Percentiles rank a stretch among this genome's conserved stretches.
Evolutionary conservation across 208 protist species (phyloP).

Genomic region (Leishmania mexicana): DNA sequence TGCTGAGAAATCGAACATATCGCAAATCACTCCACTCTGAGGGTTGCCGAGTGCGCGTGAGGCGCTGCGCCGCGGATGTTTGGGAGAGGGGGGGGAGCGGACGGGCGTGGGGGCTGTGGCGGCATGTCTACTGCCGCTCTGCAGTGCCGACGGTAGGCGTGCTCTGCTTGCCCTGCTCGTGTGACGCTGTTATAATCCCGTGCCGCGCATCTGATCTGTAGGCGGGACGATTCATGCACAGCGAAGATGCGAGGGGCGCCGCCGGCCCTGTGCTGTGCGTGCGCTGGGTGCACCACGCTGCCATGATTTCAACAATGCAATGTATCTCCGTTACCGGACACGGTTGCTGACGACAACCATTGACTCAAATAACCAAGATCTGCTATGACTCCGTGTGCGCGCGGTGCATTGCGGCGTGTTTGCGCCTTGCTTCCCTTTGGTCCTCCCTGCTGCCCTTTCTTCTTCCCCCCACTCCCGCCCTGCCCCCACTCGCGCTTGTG

Average conservation of each 20-base stretch:
- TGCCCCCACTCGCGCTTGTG: not conserved
- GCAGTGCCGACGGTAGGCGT: conserved; percentile 29
- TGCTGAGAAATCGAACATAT: conserved; percentile 40
- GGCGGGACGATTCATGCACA: conserved; percentile 55
- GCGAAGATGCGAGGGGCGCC: conserved; percentile 29
- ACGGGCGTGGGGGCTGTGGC: not conserved
- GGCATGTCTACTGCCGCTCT: not conserved
- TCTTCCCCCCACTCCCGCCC: not conserved
- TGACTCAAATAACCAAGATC: conserved; percentile 78
- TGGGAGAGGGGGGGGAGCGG: no score
- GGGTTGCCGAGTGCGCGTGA: not conserved
- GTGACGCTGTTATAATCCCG: conserved; percentile 35
- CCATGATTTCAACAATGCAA: conserved; percentile 21
- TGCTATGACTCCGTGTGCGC: conserved; percentile 51
- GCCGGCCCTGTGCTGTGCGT: not conserved
- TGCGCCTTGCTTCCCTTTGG: not conserved
- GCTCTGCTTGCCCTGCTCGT: not conserved
- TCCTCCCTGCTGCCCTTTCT: not conserved
- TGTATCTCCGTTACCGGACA: conserved; percentile 54
- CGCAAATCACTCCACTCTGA: conserved; percentile 40
- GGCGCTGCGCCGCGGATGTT: not conserved
- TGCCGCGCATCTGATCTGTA: conserved; percentile 22
- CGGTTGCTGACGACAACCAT: conserved; percentile 64
- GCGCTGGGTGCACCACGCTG: not conserved
- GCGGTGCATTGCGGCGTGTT: not conserved